phyloP scores from a whole-genome alignment of 805 yeast species.

The Sungouiella blattae region DNA sequence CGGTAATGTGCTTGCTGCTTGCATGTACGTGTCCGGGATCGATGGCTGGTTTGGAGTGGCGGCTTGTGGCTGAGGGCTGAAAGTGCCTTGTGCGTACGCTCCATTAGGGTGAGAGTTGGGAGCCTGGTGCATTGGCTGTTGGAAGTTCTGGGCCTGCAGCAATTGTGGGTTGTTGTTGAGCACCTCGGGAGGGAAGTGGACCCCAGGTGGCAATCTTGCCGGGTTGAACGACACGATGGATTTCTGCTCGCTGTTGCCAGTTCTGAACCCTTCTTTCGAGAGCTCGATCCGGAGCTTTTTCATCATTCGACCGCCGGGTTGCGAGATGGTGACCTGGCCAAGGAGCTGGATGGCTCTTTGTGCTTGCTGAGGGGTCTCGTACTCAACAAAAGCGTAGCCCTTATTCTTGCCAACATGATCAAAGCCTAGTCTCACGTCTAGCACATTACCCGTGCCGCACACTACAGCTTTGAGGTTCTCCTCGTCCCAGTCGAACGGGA shows the following conservation, averaged over 20 bases:
- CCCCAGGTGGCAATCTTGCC: conserved; percentile 51
- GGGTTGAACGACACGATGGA: conserved; percentile 44
- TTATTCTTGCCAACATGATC: conserved; percentile 57
- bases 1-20: conserved; percentile 59
- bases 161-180: conserved; percentile 4
- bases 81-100: not conserved
- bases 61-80: not conserved
- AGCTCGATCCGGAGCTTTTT: conserved; percentile 54
- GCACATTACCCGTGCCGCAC: conserved; percentile 69
- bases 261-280: conserved; percentile 53
- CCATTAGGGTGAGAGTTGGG: not conserved
- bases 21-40: conserved; percentile 28
- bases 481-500: conserved; percentile 73
- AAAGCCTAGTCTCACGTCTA: conserved; percentile 62
- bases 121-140: not conserved
- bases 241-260: conserved; percentile 33
- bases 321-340: conserved; percentile 38
- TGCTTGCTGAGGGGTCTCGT: conserved; percentile 49
- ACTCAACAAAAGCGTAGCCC: conserved; percentile 68
- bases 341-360: conserved; percentile 44
- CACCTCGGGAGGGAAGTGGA: conserved; percentile 54
- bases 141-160: not conserved
- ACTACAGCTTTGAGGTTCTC: conserved; percentile 58
- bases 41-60: conserved; percentile 1
- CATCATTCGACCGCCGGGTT: conserved; percentile 16